A percentile compares a stretch with the other conserved stretches of the same genome.
Conservation (phyloP, 176 grass and related monocot genomes). For the Juncus effusus region DNA sequence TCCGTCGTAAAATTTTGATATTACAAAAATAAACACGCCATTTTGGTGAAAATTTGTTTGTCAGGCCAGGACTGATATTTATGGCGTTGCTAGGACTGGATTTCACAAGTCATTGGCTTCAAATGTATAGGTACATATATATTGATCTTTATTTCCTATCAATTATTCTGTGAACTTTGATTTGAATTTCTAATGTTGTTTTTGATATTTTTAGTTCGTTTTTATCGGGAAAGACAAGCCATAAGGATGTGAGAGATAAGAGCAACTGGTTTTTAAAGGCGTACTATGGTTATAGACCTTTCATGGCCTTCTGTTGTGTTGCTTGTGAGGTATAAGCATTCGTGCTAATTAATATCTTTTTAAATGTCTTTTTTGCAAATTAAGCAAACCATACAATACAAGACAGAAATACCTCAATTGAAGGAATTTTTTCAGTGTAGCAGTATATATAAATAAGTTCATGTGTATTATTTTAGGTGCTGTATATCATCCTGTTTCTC, state of each 20-base stretch:
- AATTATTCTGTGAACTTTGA: constrained; percentile 5
- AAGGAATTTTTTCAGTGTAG: background rate
- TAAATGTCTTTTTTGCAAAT: background rate
- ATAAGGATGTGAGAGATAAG: constrained; percentile 86
- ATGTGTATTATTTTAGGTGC: constrained; percentile 47
- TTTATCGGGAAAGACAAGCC: constrained; percentile 86
- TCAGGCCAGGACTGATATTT: constrained; percentile 84
- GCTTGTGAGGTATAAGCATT: constrained; percentile 67
- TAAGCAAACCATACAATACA: background rate
- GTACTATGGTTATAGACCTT: constrained; percentile 71
- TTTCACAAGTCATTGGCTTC: constrained; percentile 93
- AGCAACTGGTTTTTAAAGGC: constrained; percentile 78
- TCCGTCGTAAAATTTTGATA: background rate
- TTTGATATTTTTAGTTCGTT: constrained; percentile 58
- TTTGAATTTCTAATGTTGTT: constrained; percentile 14
- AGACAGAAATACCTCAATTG: background rate
- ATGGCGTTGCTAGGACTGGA: constrained; percentile 83
- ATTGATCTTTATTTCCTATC: constrained; percentile 5
- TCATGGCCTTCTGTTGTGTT: constrained; percentile 98
- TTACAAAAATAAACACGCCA: constrained; percentile 12
- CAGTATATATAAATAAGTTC: constrained; percentile 12
- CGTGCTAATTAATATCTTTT: background rate
- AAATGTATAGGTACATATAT: constrained; percentile 82
- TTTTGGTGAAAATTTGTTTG: constrained; percentile 31
- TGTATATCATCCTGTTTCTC: constrained; percentile 85